Base-by-base conservation (phyloP, 2,329 filamentous ascomycete species). In the Karstenula rhodostoma region DNA sequence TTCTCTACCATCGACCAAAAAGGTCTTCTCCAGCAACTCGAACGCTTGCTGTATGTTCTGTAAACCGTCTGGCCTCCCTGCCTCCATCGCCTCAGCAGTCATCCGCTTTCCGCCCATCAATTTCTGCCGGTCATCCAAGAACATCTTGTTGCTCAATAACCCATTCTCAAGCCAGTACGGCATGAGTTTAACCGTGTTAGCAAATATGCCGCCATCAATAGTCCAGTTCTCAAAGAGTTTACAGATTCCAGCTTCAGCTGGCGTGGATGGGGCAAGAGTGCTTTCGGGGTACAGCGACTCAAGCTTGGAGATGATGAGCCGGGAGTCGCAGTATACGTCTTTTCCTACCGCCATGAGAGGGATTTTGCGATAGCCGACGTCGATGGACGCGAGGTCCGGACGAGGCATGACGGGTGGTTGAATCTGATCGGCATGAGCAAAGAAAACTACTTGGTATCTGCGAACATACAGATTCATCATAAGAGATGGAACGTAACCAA, bases 1-100 rank as follows among this genome's bases (percentile, higher is more conserved):
- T 3, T 83, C 73, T 57, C 89, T 81, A n/a, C 86, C 88, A 76
- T 92, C 89, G 0, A 81, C 84, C 5, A 93, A 79, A 56, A 92
- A 73, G 0, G 83, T 85, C 2, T 77, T 81, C 78, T 93, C 90
- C 2, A 92, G 73, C 46, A 89, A 71, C 40, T 81, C 81, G 65
- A 91, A 86, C 3, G 78, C 81, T 47, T 81, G 78, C 23, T 82
- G 78, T 35, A 91, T 73, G 63, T 87, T 82, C 47, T 80, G 80
- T 33, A 90, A 67, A 4, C 86, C 86, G 66, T 89, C 87, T 0
- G 85, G 84, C 22, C 85, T 76, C 37, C 82, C 78, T 65, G 67
- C 71, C 46, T 77, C 73, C 57, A 81, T 74, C 13, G 61, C 68
- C 23, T 80, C 79, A 15, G 69, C 71, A 4, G 71, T 74, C 78